Base-by-base conservation (phyloP, 768 basidiomycete genomes). In the Auricularia sp. region DNA sequence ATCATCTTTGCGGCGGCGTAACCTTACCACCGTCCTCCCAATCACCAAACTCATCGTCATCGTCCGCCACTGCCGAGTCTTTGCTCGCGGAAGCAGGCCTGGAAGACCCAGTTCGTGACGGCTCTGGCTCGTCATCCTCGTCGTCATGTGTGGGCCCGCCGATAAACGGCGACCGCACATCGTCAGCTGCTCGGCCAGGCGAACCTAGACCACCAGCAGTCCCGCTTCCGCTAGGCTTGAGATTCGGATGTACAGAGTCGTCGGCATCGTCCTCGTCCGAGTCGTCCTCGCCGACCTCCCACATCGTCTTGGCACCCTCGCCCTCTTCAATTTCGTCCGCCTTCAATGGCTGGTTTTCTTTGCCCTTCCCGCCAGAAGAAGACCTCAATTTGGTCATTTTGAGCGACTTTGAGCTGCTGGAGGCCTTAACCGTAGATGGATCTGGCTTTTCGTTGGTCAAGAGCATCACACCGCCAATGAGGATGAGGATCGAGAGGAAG, bases 381-480 rank as follows among this genome's bases (percentile, higher is more conserved):
- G 29, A 35, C 16, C 56, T 6, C 21, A 59, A 7, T 18, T 34
- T 34, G 24, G 8, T 59, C 34, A 59, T 33, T 29, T 59, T 59
- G 8, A 51, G 47, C 47, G 47, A 21, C 47, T 18, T 51, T 59
- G 6, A 8, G 16, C 56, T 59, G 4, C 1, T 14, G 8, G 39
- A 42, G 6, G 29, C 24, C 34, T 64, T 73, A 67, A 69, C 56
- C 11, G 66, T 72, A 69, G 63, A 72, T 68, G 37, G 72, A 70
- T 62, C 89, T 0, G 92, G 88, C 70, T 95, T 94, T 79, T 98
- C 95, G 77, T 91, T 86, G 3, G 94, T 95, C 33, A 98, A 80
- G 1, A 98, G 83, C n/a, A 95, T 89, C 62, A 98, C 96, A 10
- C 96, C 95, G 0, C 83, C 85, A 56, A 98, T 88, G 64, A 98